Conservation (phyloP, 2,329 filamentous ascomycete species). For the Aspergillus proliferans region DNA sequence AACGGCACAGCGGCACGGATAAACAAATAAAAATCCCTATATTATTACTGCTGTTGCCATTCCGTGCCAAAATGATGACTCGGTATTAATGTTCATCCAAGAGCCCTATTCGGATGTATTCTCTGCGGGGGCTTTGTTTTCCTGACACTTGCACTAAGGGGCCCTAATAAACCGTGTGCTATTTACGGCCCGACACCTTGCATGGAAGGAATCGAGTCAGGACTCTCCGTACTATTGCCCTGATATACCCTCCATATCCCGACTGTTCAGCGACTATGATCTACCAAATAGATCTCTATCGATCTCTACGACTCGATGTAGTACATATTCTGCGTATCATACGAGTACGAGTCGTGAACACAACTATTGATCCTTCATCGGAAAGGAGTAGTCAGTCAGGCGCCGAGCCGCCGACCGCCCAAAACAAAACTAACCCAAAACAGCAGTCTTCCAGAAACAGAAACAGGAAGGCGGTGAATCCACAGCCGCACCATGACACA, state of each 20-base stretch:
- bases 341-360: too few species aligned
- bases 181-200: neutral
- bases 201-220: too few species aligned
- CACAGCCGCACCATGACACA: slow-evolving; percentile 1
- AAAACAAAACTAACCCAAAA: neutral
- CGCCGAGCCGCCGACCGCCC: neutral
- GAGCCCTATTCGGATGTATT: neutral
- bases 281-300: too few species aligned
- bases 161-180: neutral
- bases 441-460: neutral
- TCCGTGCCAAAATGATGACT: too few species aligned
- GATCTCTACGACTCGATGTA: too few species aligned
- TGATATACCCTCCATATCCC: neutral
- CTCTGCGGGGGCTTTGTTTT: neutral
- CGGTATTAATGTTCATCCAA: too few species aligned
- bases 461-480: slow-evolving; percentile 1
- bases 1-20: too few species aligned
- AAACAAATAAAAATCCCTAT: too few species aligned
- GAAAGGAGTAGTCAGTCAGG: neutral
- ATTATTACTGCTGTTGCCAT: too few species aligned
- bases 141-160: neutral
- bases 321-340: too few species aligned
- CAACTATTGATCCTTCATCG: too few species aligned
- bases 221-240: neutral
- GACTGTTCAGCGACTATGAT: too few species aligned